Evolutionary conservation across 1,284 basidiomycete genomes (phyloP).

Genomic region (Cutaneotrichosporon spelunceum): DNA sequence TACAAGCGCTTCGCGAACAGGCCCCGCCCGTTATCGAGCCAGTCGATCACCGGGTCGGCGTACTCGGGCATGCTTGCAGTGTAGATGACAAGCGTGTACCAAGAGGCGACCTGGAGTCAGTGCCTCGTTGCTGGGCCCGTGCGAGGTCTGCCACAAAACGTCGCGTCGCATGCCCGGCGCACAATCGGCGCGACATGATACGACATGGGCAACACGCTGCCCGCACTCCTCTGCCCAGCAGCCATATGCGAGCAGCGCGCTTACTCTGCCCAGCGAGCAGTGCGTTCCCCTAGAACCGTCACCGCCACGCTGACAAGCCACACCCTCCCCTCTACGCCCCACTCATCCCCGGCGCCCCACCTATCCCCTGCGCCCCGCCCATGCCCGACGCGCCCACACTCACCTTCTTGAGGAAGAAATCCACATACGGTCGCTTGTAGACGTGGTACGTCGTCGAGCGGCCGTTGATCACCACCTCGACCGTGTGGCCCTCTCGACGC

Average conservation of each 20-base stretch:
- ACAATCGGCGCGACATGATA: background rate
- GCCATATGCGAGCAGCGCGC: no score
- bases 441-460: conserved; percentile 93
- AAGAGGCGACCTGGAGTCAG: conserved; percentile 74
- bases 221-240: background rate
- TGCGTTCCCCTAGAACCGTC: background rate
- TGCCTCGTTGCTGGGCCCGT: background rate
- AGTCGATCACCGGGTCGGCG: conserved; percentile 98
- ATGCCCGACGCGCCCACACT: conserved; percentile 34
- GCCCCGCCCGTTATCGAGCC: conserved; percentile 92
- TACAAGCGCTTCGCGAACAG: conserved; percentile 86
- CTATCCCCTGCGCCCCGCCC: background rate
- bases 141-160: background rate
- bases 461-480: conserved; percentile 92
- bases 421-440: conserved; percentile 95
- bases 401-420: conserved; percentile 92
- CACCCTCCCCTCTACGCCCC: background rate
- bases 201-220: background rate
- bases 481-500: conserved; percentile 74
- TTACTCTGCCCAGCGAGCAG: background rate
- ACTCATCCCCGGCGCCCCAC: background rate
- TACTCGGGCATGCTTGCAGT: conserved; percentile 99
- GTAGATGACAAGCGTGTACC: conserved; percentile 99
- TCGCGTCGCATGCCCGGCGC: background rate
- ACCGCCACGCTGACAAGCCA: background rate